phyloP scores from a whole-genome alignment of 805 yeast genomes.

The Candida vartiovaarae region DNA sequence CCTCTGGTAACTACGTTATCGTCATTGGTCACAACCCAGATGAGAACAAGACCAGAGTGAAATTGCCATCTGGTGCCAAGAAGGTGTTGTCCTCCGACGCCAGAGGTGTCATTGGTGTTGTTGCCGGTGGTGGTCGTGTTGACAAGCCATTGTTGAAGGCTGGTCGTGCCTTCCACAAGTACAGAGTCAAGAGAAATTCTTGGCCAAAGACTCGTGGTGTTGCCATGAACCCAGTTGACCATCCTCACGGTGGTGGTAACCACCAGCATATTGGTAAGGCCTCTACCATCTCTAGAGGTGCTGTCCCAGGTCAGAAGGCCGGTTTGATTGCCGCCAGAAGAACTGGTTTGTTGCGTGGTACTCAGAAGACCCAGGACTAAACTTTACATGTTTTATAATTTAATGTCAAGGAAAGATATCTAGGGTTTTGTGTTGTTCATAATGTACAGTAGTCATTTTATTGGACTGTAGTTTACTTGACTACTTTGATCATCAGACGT shows the following conservation, averaged over 20 bases:
- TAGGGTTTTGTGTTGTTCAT: slow-evolving; percentile 22
- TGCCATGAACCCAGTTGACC: slow-evolving; percentile 99
- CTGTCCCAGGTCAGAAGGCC: slow-evolving; percentile 99
- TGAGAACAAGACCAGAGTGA: slow-evolving; percentile 98
- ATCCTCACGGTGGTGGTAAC: slow-evolving; percentile 99
- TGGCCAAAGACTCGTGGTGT: slow-evolving; percentile 99
- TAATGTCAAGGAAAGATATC: slow-evolving; percentile 16
- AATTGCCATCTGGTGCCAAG: slow-evolving; percentile 99
- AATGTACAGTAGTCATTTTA: slow-evolving; percentile 15
- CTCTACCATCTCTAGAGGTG: slow-evolving; percentile 98
- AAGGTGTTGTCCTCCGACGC: slow-evolving; percentile 92
- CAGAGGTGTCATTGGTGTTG: slow-evolving; percentile 99
- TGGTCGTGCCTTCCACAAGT: slow-evolving; percentile 99
- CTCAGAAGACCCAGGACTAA: slow-evolving; percentile 86
- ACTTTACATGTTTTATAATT: slow-evolving; percentile 22
- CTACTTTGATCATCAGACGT: neutral
- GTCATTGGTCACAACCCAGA: slow-evolving; percentile 99
- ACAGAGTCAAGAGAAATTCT: slow-evolving; percentile 98
- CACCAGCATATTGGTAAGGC: slow-evolving; percentile 99
- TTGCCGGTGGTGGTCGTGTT: slow-evolving; percentile 99
- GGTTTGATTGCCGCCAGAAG: slow-evolving; percentile 99
- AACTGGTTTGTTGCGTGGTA: slow-evolving; percentile 99
- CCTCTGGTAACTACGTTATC: slow-evolving; percentile 99
- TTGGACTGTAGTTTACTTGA: neutral
- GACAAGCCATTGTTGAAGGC: slow-evolving; percentile 99